Evolutionary conservation across 305 asterid species (phyloP).

Genomic region (Fraxinus dipetala): DNA sequence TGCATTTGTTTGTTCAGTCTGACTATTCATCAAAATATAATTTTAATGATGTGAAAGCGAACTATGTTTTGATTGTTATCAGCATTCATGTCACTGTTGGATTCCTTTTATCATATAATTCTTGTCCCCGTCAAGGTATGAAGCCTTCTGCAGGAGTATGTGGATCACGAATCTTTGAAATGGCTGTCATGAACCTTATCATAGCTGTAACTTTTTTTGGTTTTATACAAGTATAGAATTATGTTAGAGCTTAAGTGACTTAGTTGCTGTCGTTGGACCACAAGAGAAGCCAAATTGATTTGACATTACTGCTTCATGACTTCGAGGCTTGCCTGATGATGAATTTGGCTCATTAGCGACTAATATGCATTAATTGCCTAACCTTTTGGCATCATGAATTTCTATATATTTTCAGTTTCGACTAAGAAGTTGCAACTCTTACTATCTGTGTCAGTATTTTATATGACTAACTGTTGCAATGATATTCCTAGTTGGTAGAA

Average conservation of each 20-base stretch:
- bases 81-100: neutral
- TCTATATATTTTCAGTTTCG: constrained; percentile 10
- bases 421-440: neutral
- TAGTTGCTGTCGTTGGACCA: constrained; percentile 4
- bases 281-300: constrained; percentile 8
- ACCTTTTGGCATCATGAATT: neutral
- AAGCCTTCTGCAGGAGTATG: neutral
- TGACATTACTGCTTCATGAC: neutral
- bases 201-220: neutral
- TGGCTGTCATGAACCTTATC: neutral
- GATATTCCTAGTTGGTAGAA: constrained; percentile 14
- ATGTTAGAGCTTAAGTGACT: constrained; percentile 1
- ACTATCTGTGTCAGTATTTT: constrained; percentile 8
- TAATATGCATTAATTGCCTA: neutral
- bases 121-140: neutral
- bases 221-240: neutral
- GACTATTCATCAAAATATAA: neutral
- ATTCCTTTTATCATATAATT: neutral
- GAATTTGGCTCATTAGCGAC: neutral
- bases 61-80: neutral
- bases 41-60: neutral
- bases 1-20: neutral
- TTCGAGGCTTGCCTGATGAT: neutral
- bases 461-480: neutral
- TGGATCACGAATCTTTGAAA: neutral